A percentile compares a stretch with the other conserved stretches of the same genome.
phyloP scores from a whole-genome alignment of 2,329 filamentous ascomycete species.

The Davidsoniella eucalypti region DNA sequence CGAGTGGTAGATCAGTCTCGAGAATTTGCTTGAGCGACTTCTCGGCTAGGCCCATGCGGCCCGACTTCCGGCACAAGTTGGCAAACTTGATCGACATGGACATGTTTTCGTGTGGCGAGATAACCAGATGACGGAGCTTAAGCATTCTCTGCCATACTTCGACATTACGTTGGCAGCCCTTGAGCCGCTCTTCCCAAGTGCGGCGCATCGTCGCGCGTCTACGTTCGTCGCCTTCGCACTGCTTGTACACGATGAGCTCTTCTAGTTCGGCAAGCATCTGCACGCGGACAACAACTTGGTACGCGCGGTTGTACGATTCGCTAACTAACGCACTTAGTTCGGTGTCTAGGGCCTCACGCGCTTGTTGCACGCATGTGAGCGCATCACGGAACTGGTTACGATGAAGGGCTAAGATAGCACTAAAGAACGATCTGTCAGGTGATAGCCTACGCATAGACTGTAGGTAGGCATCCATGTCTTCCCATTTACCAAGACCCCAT shows the following conservation, averaged over 20 bases:
- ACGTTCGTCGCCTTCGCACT: constrained; percentile 62
- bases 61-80: constrained; percentile 92
- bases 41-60: constrained; percentile 84
- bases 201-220: constrained; percentile 82
- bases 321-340: constrained; percentile 93
- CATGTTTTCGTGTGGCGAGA: constrained; percentile 81
- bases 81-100: constrained; percentile 99
- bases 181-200: constrained; percentile 90
- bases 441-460: constrained; percentile 88
- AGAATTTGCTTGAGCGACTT: constrained; percentile 89
- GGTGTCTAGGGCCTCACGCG: constrained; percentile 82
- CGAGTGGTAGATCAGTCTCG: constrained; percentile 47
- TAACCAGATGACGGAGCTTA: constrained; percentile 80
- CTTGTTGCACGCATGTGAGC: constrained; percentile 74
- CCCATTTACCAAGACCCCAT: constrained; percentile 94
- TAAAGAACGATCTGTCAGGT: constrained; percentile 93
- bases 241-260: constrained; percentile 96
- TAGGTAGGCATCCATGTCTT: constrained; percentile 94
- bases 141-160: constrained; percentile 99
- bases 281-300: constrained; percentile 92
- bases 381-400: constrained; percentile 92
- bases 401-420: constrained; percentile 85
- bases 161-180: constrained; percentile 90
- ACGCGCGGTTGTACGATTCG: constrained; percentile 94
- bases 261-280: constrained; percentile 98